A percentile compares a stretch with the other conserved stretches of the same genome.
Conservation (phyloP, 768 basidiomycete species). For the Cantharellus anzutake region DNA sequence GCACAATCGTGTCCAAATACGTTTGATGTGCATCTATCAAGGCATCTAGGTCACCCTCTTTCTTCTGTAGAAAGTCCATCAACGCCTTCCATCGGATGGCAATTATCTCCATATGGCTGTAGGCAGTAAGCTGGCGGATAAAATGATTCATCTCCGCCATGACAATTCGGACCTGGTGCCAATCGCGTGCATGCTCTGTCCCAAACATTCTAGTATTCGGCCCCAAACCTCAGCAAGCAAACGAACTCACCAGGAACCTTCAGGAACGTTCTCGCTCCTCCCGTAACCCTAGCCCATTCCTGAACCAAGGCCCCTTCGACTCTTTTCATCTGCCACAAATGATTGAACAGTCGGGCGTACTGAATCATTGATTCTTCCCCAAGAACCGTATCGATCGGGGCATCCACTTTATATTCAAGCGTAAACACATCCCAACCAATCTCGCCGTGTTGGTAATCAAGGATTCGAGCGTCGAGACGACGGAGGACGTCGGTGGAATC, state of each 20-base stretch:
- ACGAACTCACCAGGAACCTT: constrained; percentile 46
- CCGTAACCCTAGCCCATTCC: constrained; percentile 73
- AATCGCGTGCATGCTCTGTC: constrained; percentile 57
- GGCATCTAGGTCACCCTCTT: constrained; percentile 87
- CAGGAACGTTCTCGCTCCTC: constrained; percentile 61
- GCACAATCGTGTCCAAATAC: constrained; percentile 70
- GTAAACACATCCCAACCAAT: constrained; percentile 99
- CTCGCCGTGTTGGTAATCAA: constrained; percentile 94
- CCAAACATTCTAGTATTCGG: neutral
- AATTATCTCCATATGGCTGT: constrained; percentile 88
- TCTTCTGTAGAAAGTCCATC: constrained; percentile 64
- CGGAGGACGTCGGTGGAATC: constrained; percentile 76
- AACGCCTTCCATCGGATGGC: constrained; percentile 86
- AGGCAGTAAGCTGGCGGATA: constrained; percentile 83
- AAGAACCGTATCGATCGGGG: constrained; percentile 88
- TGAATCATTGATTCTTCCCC: constrained; percentile 76
- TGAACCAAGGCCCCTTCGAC: constrained; percentile 61
- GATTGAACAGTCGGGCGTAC: constrained; percentile 80
- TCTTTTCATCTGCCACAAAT: constrained; percentile 90
- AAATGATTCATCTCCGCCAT: constrained; percentile 98
- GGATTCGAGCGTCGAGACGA: constrained; percentile 87
- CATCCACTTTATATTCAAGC: constrained; percentile 92
- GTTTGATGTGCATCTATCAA: constrained; percentile 76
- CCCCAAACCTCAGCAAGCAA: neutral
- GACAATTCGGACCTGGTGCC: constrained; percentile 74